Conservation (phyloP, 129 eudicot species). For the Centella asiatica region DNA sequence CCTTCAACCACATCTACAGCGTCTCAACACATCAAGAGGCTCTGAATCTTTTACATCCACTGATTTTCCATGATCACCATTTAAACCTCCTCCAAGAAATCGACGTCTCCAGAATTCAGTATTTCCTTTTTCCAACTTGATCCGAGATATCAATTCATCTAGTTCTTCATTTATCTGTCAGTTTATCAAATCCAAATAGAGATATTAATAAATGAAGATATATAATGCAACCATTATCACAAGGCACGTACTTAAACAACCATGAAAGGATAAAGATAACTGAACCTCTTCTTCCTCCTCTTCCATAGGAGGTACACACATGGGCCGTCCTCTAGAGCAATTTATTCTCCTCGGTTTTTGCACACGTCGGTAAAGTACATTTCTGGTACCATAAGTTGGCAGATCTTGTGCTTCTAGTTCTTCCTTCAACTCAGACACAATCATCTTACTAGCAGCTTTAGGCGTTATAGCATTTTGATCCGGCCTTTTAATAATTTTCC, state of each 20-base stretch:
- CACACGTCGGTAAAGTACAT: slow-evolving; percentile 91
- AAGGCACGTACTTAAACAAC: neutral
- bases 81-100: slow-evolving; percentile 80
- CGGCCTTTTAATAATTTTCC: slow-evolving; percentile 76
- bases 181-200: neutral
- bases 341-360: slow-evolving; percentile 97
- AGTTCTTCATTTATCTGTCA: slow-evolving; percentile 80
- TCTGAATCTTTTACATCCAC: slow-evolving; percentile 37
- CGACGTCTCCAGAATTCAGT: slow-evolving; percentile 92
- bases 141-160: slow-evolving; percentile 73
- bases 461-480: slow-evolving; percentile 71
- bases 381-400: slow-evolving; percentile 90
- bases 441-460: slow-evolving; percentile 97
- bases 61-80: slow-evolving; percentile 36
- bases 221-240: neutral
- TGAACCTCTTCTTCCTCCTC: slow-evolving; percentile 96
- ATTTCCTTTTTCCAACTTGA: slow-evolving; percentile 76
- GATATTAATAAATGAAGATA: neutral
- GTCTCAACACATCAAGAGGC: slow-evolving; percentile 41
- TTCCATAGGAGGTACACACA: slow-evolving; percentile 93
- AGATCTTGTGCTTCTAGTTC: slow-evolving; percentile 95
- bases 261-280: neutral
- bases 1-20: slow-evolving; percentile 45
- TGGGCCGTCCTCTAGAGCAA: slow-evolving; percentile 85
- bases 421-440: slow-evolving; percentile 77